Conservation (phyloP, 1,284 basidiomycete species). For the Puccinia horiana region DNA sequence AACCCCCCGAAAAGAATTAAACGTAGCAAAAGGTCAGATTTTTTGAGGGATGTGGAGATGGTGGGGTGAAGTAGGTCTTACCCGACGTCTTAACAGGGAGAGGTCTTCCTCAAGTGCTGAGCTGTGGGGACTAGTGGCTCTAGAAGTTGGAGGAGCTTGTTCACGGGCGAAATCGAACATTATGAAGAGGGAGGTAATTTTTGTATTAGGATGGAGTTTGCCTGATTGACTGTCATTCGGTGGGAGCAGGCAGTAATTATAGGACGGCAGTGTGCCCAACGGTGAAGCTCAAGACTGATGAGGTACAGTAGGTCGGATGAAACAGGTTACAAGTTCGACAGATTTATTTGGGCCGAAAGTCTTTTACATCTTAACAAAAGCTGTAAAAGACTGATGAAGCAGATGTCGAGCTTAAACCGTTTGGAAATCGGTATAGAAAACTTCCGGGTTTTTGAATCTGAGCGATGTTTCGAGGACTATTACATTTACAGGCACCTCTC, state of each 20-base stretch:
- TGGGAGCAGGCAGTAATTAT: neutral
- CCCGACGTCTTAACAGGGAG: slow-evolving; percentile 12
- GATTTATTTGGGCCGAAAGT: neutral
- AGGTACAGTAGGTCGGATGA: neutral
- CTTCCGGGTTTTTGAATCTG: neutral
- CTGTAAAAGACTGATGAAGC: neutral
- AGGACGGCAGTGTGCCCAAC: too few relatives aligned
- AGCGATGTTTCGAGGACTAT: too few relatives aligned
- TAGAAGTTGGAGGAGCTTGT: neutral
- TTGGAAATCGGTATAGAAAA: neutral
- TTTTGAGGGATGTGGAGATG: too few relatives aligned
- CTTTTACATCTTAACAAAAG: neutral
- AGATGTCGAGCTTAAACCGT: neutral
- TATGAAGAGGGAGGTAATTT: too few relatives aligned
- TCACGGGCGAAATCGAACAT: slow-evolving; percentile 5
- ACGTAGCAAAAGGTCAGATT: neutral
- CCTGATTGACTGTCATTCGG: too few relatives aligned
- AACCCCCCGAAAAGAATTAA: neutral
- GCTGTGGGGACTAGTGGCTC: neutral
- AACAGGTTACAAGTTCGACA: neutral
- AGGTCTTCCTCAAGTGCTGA: slow-evolving; percentile 27
- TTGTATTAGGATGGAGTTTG: too few relatives aligned
- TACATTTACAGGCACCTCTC: neutral
- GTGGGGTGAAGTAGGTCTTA: neutral
- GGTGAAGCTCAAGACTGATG: too few relatives aligned